A percentile compares a stretch with the other conserved stretches of the same genome.
Evolutionary conservation across 257 asterid genomes (phyloP).

Genomic region (Schizonepeta tenuifolia): DNA sequence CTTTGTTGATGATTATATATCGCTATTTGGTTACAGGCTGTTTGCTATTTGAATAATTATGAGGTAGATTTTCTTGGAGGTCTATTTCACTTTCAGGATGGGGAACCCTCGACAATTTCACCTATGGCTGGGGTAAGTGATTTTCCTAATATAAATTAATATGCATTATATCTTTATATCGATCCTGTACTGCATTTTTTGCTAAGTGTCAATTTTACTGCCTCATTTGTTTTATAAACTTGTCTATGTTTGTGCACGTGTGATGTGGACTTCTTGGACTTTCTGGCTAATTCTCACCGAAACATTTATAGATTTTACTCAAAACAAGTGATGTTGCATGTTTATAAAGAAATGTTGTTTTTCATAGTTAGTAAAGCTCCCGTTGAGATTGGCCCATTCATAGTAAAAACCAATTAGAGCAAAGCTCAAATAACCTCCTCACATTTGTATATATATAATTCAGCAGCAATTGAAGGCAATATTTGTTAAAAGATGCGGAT

Average conservation of each 20-base stretch:
- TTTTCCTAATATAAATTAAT: not conserved
- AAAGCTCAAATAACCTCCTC: too few relatives aligned
- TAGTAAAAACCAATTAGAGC: not conserved
- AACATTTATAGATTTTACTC: not conserved
- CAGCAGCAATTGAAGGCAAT: not conserved
- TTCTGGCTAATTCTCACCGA: slow-evolving; percentile 8
- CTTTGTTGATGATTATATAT: slow-evolving; percentile 35
- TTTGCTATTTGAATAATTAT: slow-evolving; percentile 78
- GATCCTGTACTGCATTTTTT: slow-evolving; percentile 5
- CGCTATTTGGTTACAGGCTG: slow-evolving; percentile 60
- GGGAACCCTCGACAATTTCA: slow-evolving; percentile 71
- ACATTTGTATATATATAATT: not conserved
- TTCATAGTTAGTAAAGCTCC: not conserved
- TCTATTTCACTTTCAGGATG: slow-evolving; percentile 86
- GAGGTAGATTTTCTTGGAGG: slow-evolving; percentile 78
- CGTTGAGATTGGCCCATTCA: not conserved
- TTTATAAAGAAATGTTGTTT: not conserved
- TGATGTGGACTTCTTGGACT: slow-evolving; percentile 11
- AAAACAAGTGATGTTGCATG: not conserved
- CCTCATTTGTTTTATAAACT: slow-evolving; percentile 12
- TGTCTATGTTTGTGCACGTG: not conserved
- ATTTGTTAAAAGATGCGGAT: not conserved
- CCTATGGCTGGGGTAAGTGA: slow-evolving; percentile 85
- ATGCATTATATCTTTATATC: not conserved
- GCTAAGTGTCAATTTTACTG: not conserved